Conservation (phyloP, 352 stramenopile genomes). For the Phytophthora idaei region DNA sequence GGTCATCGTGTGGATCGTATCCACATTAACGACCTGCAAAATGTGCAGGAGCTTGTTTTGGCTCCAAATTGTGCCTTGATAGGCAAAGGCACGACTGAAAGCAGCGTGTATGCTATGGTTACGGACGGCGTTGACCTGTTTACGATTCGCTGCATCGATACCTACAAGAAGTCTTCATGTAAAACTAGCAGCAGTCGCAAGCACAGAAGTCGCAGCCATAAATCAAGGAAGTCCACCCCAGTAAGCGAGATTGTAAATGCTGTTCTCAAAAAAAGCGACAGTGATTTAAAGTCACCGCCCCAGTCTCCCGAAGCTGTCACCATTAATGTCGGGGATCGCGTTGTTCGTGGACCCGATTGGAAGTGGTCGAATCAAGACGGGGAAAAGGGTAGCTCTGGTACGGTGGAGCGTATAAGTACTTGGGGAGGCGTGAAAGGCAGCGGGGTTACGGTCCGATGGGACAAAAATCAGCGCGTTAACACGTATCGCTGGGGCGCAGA, state of each 20-base stretch:
- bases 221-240: conserved; percentile 38
- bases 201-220: conserved; percentile 27
- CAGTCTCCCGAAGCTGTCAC: conserved; percentile 12
- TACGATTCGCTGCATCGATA: conserved; percentile 72
- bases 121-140: conserved; percentile 64
- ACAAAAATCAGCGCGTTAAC: conserved; percentile 85
- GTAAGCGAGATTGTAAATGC: conserved; percentile 36
- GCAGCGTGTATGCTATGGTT: conserved; percentile 77
- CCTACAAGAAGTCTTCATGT: conserved; percentile 42
- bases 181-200: conserved; percentile 45
- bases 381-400: conserved; percentile 61
- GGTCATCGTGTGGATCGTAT: conserved; percentile 72
- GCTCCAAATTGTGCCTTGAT: conserved; percentile 40
- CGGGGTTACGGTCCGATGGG: conserved; percentile 81
- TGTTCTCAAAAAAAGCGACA: conserved; percentile 27
- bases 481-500: conserved; percentile 84
- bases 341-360: conserved; percentile 77
- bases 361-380: conserved; percentile 86
- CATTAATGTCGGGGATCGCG: conserved; percentile 70
- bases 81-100: conserved; percentile 48
- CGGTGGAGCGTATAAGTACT: conserved; percentile 76
- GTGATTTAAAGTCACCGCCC: conserved; percentile 13
- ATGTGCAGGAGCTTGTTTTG: conserved; percentile 66
- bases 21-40: conserved; percentile 37
- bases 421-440: conserved; percentile 80